Conservation (phyloP, 352 stramenopile genomes). For the Phytophthora citricola region DNA sequence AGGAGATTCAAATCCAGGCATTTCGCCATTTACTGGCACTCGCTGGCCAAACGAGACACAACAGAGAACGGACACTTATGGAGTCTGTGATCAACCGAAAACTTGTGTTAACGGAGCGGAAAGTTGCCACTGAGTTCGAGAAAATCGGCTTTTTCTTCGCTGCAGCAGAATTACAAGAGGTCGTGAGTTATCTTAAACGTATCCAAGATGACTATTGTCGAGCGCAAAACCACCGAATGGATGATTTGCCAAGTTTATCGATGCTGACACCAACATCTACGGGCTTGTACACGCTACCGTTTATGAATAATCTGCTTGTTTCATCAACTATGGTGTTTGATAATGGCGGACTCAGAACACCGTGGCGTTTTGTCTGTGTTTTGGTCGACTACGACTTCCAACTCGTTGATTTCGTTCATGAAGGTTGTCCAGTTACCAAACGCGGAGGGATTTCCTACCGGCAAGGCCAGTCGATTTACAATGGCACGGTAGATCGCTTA, state of each 20-base stretch:
- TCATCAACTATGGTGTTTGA: slow-evolving; percentile 51
- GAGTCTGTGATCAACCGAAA: slow-evolving; percentile 72
- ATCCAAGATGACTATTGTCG: slow-evolving; percentile 64
- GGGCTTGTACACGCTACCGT: slow-evolving; percentile 55
- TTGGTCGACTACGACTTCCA: slow-evolving; percentile 70
- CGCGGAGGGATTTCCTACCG: slow-evolving; percentile 41
- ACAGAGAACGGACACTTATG: slow-evolving; percentile 61
- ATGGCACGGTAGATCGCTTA: slow-evolving; percentile 60
- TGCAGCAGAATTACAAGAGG: slow-evolving; percentile 47
- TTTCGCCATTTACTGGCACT: slow-evolving; percentile 66
- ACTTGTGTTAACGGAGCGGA: slow-evolving; percentile 66
- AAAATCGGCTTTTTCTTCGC: slow-evolving; percentile 69
- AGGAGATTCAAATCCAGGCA: slow-evolving; percentile 64
- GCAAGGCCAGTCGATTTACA: slow-evolving; percentile 54
- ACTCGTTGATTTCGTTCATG: slow-evolving; percentile 68
- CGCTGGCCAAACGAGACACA: slow-evolving; percentile 48
- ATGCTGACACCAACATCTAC: slow-evolving; percentile 48
- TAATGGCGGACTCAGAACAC: slow-evolving; percentile 21
- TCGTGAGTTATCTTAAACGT: slow-evolving; percentile 54
- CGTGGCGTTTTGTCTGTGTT: slow-evolving; percentile 63
- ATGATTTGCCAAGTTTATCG: slow-evolving; percentile 68
- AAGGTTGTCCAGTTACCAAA: slow-evolving; percentile 46
- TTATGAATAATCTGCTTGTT: slow-evolving; percentile 50
- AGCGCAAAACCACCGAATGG: slow-evolving; percentile 56
- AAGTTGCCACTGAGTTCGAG: slow-evolving; percentile 53